phyloP scores from a whole-genome alignment of 2,329 filamentous ascomycete species.

The Emergomyces pasteurianus region DNA sequence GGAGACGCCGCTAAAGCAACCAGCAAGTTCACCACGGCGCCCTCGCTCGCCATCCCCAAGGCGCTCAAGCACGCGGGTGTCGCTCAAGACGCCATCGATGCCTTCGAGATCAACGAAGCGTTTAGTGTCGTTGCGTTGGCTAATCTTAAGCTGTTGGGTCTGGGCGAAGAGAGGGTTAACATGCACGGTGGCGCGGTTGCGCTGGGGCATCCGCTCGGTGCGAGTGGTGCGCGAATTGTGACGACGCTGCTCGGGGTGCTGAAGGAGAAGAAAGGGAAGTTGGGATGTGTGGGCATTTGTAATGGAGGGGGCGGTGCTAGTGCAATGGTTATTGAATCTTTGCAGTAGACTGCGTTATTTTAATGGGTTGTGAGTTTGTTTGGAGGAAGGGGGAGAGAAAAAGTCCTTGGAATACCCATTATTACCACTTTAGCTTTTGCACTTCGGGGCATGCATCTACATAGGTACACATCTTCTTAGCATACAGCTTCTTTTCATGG shows the following conservation, averaged over 20 bases:
- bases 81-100: slow-evolving; percentile 65
- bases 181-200: slow-evolving; percentile 90
- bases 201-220: slow-evolving; percentile 87
- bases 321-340: slow-evolving; percentile 73
- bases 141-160: slow-evolving; percentile 81
- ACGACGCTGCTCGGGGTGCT: slow-evolving; percentile 82
- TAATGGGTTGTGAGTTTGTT: not conserved
- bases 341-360: slow-evolving; percentile 22
- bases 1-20: slow-evolving; percentile 85
- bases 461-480: not conserved
- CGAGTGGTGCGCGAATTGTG: slow-evolving; percentile 85
- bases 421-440: not conserved
- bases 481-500: not conserved
- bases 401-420: not conserved
- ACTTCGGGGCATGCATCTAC: not conserved
- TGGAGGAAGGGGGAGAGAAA: not conserved
- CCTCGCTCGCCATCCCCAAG: slow-evolving; percentile 90
- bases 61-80: slow-evolving; percentile 90
- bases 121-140: slow-evolving; percentile 94
- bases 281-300: slow-evolving; percentile 91
- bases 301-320: slow-evolving; percentile 95
- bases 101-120: slow-evolving; percentile 98
- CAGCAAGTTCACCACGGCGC: slow-evolving; percentile 90
- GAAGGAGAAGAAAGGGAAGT: slow-evolving; percentile 81
- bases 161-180: slow-evolving; percentile 81